Base-by-base conservation (phyloP, 306 rosid species). In the Astragalus glycyphyllos region DNA sequence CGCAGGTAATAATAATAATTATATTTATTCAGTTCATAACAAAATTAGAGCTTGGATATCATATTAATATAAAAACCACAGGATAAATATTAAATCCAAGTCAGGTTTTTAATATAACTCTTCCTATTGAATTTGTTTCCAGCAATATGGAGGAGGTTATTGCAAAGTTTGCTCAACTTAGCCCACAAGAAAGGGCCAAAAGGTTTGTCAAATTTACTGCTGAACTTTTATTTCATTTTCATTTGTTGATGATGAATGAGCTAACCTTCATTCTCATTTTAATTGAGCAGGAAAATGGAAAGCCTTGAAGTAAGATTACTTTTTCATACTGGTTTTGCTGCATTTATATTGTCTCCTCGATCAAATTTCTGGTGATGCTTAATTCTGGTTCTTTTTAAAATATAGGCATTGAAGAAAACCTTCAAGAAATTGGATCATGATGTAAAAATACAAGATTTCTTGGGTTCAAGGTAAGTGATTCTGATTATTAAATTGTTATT, bases 391-490 rank as follows among this genome's bases (percentile, higher is more conserved):
- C 12, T 65, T 17, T 79, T 89, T 72, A 76, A 54, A 79, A 67
- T 72, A 23, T 78, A 90, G 97, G 92, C 81, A 14, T 80, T 90
- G 56, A 90, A 81, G 81, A 90, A 90, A 88, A 86, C 92, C 69
- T 90, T 90, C 76, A 90, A 83, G 90, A 90, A 90, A 82, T 79
- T 86, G 81, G 95, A 86, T 53, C 97, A 86, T 72, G 92, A 86
- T 20, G 95, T 90, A 80, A 86, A 84, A 72, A 74, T 87, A 72
- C 84, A 86, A 78, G 84, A 88, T 69, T 90, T 85, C 71, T 32
- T 86, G 81, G 80, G 90, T 67, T 81, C 90, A 55, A 86, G 90
- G 97, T 86, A 64, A 59, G 75, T 74, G 17, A 45, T 12, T 75
- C 29, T 55, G 11, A 65, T 51, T 6, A 40, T 71, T 41, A 38